phyloP scores from a whole-genome alignment of 129 eudicot genomes.

The Lonicera japonica region DNA sequence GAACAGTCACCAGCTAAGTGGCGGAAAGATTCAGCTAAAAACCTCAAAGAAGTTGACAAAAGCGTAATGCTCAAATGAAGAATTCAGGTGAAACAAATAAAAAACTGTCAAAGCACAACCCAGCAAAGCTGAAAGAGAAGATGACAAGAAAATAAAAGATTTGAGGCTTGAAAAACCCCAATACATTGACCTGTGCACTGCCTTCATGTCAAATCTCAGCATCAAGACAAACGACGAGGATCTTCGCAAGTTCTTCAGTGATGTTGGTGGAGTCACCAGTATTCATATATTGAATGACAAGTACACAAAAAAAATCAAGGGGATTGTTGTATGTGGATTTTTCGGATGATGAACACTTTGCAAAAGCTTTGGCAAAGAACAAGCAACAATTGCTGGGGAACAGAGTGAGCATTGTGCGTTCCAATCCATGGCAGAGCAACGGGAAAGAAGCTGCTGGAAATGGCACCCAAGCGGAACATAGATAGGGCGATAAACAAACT shows the following conservation, averaged over 20 bases:
- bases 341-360: conserved; percentile 68
- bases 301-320: conserved; percentile 68
- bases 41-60: conserved; percentile 5
- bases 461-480: conserved; percentile 16
- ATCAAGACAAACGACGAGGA: conserved; percentile 56
- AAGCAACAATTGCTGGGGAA: conserved; percentile 56
- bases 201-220: conserved; percentile 72
- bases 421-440: conserved; percentile 67
- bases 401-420: conserved; percentile 64
- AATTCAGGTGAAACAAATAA: conserved; percentile 28
- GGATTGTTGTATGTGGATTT: conserved; percentile 95
- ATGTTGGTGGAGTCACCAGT: conserved; percentile 81
- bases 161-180: conserved; percentile 27
- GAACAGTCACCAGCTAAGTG: conserved; percentile 78
- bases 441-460: conserved; percentile 27
- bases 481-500: conserved; percentile 17
- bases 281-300: conserved; percentile 68
- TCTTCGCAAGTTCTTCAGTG: conserved; percentile 62
- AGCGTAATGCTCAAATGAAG: conserved; percentile 22
- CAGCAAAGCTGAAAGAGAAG: conserved; percentile 18
- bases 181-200: conserved; percentile 82
- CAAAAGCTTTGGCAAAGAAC: conserved; percentile 75
- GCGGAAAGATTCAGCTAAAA: conserved; percentile 35
- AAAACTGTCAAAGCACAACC: conserved; percentile 9
- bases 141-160: conserved; percentile 27